Base-by-base conservation (phyloP, 768 basidiomycete genomes). In the Mycena olivaceomarginata region DNA sequence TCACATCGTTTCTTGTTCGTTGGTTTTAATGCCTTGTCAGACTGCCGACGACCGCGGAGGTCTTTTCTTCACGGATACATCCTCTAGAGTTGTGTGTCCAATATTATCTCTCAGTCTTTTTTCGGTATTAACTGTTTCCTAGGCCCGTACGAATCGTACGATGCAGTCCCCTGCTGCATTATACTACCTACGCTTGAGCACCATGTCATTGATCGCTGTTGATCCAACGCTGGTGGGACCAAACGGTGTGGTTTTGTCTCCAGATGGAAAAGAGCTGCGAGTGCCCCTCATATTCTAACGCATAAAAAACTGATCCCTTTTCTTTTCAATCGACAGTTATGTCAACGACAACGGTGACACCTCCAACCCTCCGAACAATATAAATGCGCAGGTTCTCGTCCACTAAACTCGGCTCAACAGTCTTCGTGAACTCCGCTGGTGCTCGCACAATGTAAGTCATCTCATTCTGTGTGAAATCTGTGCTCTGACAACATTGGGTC, bases 191-290 rank as follows among this genome's bases (percentile, higher is more conserved):
- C 72, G 72, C 5, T 13, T 74, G 72, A 74, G 66, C 57, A 74
- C 72, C 25, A 74, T 74, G 72, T 67, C 72, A 12, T 43, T 74
- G 11, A 74, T 74, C 45, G 72, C 64, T 20, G 72, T 74, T 12
- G 72, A 74, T 37, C 64, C 72, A 15, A 74, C 64, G 31, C 65
- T 74, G 2, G 45, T 74, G 0, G 66, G 72, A 13, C 72, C 72
- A 20, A 74, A 74, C 56, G 72, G 72, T 11, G 72, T 74, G 9
- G 72, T 62, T 10, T 12, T 74, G 7, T 74, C 72, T n/a, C 72
- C 72, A 8, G 72, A 74, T 20, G 72, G 72, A 7, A 74, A 13
- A 16, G 72, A 74, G 46, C 72, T 74, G 65, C 62, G 12, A 45
- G 72, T 67, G 31, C 31, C 31, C 15, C 18, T 9, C 59, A 31